Evolutionary conservation across 140 eudicot species (phyloP).

Genomic region (Anethum foeniculum): DNA sequence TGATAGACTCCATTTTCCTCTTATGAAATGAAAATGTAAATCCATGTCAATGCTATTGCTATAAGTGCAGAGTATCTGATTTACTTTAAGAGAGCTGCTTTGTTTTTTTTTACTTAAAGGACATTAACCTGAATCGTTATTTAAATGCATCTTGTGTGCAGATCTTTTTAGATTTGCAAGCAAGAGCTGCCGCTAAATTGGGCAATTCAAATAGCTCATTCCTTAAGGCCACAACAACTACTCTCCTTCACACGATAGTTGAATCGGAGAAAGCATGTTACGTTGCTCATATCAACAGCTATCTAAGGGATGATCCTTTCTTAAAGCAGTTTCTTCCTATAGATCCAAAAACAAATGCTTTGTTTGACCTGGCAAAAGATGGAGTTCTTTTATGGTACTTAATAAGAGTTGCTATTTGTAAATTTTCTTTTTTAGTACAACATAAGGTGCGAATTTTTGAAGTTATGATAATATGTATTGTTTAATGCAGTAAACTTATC

Average conservation of each 20-base stretch:
- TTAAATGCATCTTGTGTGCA: slow-evolving; percentile 29
- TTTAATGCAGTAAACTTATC: slow-evolving; percentile 70
- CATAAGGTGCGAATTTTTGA: slow-evolving; percentile 10
- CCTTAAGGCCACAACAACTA: slow-evolving; percentile 79
- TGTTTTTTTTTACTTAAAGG: not conserved
- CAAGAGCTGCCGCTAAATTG: slow-evolving; percentile 47
- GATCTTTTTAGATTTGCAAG: slow-evolving; percentile 60
- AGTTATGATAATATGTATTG: slow-evolving; percentile 12
- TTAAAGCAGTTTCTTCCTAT: slow-evolving; percentile 83
- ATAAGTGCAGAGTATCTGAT: not conserved
- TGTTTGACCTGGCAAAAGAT: slow-evolving; percentile 86
- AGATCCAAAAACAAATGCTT: slow-evolving; percentile 66
- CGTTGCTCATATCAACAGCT: slow-evolving; percentile 93
- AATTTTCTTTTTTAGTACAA: slow-evolving; percentile 10
- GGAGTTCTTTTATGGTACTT: slow-evolving; percentile 93
- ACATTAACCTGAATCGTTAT: not conserved
- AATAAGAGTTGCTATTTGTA: slow-evolving; percentile 28
- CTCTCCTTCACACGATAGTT: slow-evolving; percentile 76
- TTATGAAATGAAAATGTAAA: not conserved
- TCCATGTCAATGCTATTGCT: not conserved
- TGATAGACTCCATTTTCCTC: not conserved
- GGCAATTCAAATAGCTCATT: slow-evolving; percentile 64
- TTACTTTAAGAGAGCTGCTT: slow-evolving; percentile 10
- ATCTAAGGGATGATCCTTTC: slow-evolving; percentile 90
- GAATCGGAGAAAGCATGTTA: slow-evolving; percentile 73